Evolutionary conservation across 2,329 filamentous ascomycete genomes (phyloP).

Genomic region (Exophiala alcalophila): DNA sequence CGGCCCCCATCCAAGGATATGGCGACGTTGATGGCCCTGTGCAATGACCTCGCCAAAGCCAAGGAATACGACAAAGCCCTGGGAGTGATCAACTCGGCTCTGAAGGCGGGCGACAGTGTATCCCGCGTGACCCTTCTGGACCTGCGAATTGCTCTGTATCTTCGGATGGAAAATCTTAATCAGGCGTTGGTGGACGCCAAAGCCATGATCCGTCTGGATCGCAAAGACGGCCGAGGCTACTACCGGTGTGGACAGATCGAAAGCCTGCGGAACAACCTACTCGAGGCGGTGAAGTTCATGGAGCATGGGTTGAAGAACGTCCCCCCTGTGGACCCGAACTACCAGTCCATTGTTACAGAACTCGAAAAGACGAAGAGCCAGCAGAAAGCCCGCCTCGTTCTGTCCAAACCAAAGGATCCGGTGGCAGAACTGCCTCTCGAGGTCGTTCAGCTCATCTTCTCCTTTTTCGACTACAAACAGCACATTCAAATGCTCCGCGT

Average conservation of each 20-base stretch:
- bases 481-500: slow-evolving; percentile 53
- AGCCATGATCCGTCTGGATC: slow-evolving; percentile 52
- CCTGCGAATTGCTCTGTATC: slow-evolving; percentile 33
- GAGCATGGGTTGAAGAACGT: slow-evolving; percentile 56
- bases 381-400: slow-evolving; percentile 36
- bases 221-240: slow-evolving; percentile 56
- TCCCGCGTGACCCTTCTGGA: slow-evolving; percentile 37
- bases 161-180: slow-evolving; percentile 51
- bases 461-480: slow-evolving; percentile 52
- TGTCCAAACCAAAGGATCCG: slow-evolving; percentile 43
- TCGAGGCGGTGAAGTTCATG: slow-evolving; percentile 57
- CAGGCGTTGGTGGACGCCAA: slow-evolving; percentile 56
- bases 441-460: slow-evolving; percentile 51
- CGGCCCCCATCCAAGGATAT: too few relatives aligned
- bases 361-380: slow-evolving; percentile 44
- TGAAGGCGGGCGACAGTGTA: slow-evolving; percentile 4
- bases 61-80: slow-evolving; percentile 17
- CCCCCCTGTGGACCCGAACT: slow-evolving; percentile 35
- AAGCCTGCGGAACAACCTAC: slow-evolving; percentile 47
- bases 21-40: too few relatives aligned
- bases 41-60: slow-evolving; percentile 7
- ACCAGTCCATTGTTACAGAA: slow-evolving; percentile 13
- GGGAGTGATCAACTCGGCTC: slow-evolving; percentile 10
- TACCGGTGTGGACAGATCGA: slow-evolving; percentile 53
- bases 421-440: slow-evolving; percentile 55